Conservation (phyloP, 2,329 filamentous ascomycete species). For the Phialemoniopsis sp. region DNA sequence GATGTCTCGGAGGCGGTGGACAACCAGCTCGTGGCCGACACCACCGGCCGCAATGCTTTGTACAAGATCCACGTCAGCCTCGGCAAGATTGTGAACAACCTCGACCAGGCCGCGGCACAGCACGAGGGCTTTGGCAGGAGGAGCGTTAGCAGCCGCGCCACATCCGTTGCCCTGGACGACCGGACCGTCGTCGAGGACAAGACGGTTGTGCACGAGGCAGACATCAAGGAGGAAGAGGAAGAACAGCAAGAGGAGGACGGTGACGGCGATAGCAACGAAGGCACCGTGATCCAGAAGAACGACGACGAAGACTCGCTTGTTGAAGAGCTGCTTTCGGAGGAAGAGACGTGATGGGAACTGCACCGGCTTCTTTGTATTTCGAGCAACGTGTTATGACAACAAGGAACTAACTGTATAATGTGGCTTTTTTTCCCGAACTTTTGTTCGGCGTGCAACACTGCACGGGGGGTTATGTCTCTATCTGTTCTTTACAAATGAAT, state of each 20-base stretch:
- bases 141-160: conserved; percentile 34
- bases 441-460: not conserved
- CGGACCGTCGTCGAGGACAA: conserved; percentile 27
- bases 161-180: conserved; percentile 31
- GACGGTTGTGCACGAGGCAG: conserved; percentile 33
- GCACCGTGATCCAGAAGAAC: conserved; percentile 14
- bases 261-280: conserved; percentile 15
- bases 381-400: conserved; percentile 3
- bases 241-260: conserved; percentile 17
- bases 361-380: conserved; percentile 1
- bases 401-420: not conserved
- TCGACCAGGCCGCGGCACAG: conserved; percentile 34
- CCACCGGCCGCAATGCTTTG: conserved; percentile 58
- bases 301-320: conserved; percentile 28
- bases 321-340: conserved; percentile 34
- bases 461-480: too few relatives aligned
- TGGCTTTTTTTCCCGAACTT: not conserved
- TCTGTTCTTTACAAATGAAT: not conserved
- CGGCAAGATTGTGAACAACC: conserved; percentile 62
- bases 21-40: conserved; percentile 53
- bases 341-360: conserved; percentile 21
- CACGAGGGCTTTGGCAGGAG: conserved; percentile 23
- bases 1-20: conserved; percentile 61
- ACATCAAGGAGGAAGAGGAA: conserved; percentile 46
- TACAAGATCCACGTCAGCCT: conserved; percentile 66